phyloP scores from a whole-genome alignment of 2,329 filamentous ascomycete genomes.

The Penicillium hesseltinei region DNA sequence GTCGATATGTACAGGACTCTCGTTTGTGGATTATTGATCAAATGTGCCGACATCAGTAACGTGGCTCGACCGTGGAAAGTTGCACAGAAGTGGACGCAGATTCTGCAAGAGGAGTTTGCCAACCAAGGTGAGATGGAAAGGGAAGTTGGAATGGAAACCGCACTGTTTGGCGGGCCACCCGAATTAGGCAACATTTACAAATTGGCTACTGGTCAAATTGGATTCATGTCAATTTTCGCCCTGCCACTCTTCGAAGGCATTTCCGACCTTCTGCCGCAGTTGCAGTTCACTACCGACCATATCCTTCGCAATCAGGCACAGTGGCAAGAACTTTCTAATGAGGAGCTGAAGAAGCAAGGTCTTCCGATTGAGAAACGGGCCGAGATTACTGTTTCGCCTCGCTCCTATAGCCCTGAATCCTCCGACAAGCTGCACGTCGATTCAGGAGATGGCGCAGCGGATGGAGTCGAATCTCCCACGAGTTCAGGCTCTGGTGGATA shows the following conservation, averaged over 20 bases:
- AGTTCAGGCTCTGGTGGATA: slow-evolving; percentile 17
- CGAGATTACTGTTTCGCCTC: slow-evolving; percentile 33
- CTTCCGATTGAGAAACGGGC: slow-evolving; percentile 21
- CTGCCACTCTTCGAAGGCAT: slow-evolving; percentile 87
- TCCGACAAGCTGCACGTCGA: slow-evolving; percentile 10
- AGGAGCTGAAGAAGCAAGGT: slow-evolving; percentile 30
- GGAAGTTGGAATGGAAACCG: slow-evolving; percentile 82
- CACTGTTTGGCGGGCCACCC: slow-evolving; percentile 73
- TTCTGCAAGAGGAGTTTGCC: slow-evolving; percentile 93
- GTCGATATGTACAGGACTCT: slow-evolving; percentile 74
- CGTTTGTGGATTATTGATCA: slow-evolving; percentile 88
- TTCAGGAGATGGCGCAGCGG: slow-evolving; percentile 5
- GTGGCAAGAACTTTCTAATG: slow-evolving; percentile 54
- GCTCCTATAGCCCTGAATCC: slow-evolving; percentile 34
- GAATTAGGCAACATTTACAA: slow-evolving; percentile 81
- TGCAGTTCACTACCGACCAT: slow-evolving; percentile 81
- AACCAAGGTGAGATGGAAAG: slow-evolving; percentile 89
- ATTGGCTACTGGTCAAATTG: slow-evolving; percentile 81
- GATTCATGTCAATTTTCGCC: slow-evolving; percentile 96
- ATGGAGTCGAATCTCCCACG: slow-evolving; percentile 21
- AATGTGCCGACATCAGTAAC: slow-evolving; percentile 98
- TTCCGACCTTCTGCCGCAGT: slow-evolving; percentile 77
- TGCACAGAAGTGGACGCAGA: slow-evolving; percentile 84
- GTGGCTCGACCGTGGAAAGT: slow-evolving; percentile 82
- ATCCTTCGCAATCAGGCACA: slow-evolving; percentile 71